Percentiles rank a stretch among this genome's conserved stretches.
These are phyloP conservation scores for Nicotiana benthamiana DNA, from an alignment of 257 asterid genomes.

Conservation along the genomic window DNA sequence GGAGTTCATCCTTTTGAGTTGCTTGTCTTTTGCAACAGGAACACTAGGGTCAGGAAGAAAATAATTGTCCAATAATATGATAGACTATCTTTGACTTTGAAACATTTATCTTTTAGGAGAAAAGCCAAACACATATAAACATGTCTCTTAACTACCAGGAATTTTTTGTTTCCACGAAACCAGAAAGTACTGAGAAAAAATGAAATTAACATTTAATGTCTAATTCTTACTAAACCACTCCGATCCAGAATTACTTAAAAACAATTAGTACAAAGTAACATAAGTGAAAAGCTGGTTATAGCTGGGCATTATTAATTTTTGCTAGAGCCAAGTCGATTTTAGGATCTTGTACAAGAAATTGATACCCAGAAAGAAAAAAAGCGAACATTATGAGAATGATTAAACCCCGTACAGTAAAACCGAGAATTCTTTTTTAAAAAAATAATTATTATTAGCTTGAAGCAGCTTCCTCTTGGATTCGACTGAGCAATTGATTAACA, in stretches of 20 bases:
- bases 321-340: constrained; percentile 15
- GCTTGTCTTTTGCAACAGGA: constrained; percentile 10
- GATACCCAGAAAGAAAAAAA: neutral
- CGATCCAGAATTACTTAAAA: neutral
- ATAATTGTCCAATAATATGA: neutral
- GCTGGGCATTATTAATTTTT: neutral
- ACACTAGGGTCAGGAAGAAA: neutral
- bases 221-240: neutral
- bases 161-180: neutral
- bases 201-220: neutral
- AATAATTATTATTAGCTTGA: constrained; percentile 11
- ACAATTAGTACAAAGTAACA: neutral
- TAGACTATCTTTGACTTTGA: neutral
- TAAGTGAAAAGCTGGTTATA: neutral
- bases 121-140: neutral
- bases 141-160: neutral
- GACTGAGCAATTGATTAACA: constrained; percentile 28
- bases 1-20: neutral
- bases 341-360: constrained; percentile 3
- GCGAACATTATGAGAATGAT: neutral
- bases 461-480: constrained; percentile 33
- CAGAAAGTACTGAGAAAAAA: neutral
- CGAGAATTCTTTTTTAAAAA: too few species aligned
- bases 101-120: neutral
- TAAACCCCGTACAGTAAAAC: neutral